phyloP scores from a whole-genome alignment of 768 basidiomycete genomes.

The Tricholoma flavovirens region DNA sequence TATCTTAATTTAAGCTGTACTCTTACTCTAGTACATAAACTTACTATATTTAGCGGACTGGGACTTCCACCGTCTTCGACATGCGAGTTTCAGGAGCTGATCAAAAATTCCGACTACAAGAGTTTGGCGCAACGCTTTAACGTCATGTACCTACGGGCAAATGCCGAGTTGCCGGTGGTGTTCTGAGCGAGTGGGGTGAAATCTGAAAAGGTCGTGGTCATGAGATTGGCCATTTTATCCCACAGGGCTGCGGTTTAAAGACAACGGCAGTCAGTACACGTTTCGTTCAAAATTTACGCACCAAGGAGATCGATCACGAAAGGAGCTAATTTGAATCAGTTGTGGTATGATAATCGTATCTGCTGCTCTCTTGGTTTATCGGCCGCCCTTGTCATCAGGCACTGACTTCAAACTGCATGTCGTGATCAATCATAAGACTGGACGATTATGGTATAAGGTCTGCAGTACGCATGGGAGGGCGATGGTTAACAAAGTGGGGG shows the following conservation, averaged over 20 bases:
- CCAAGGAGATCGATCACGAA: neutral
- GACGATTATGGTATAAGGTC: neutral
- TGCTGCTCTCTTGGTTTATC: neutral
- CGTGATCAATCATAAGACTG: neutral
- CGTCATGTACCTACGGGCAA: neutral
- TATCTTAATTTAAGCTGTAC: slow-evolving; percentile 3
- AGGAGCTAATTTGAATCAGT: neutral
- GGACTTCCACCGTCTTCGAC: neutral
- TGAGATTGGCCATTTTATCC: slow-evolving; percentile 4
- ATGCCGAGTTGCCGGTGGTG: slow-evolving; percentile 5
- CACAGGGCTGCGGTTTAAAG: neutral
- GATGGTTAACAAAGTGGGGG: too few relatives aligned
- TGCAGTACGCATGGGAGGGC: neutral
- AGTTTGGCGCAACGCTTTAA: too few relatives aligned
- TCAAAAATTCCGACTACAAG: neutral
- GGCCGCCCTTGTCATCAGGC: neutral
- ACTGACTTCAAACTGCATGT: neutral
- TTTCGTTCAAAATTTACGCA: slow-evolving; percentile 6
- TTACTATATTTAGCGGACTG: neutral
- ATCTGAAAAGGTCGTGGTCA: slow-evolving; percentile 1
- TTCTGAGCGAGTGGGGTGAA: neutral
- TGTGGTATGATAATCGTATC: neutral
- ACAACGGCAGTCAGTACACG: slow-evolving; percentile 9
- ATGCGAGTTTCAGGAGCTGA: neutral
- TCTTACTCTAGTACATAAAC: neutral